phyloP scores from a whole-genome alignment of 2,329 filamentous ascomycete genomes.

The Cercospora zeina region DNA sequence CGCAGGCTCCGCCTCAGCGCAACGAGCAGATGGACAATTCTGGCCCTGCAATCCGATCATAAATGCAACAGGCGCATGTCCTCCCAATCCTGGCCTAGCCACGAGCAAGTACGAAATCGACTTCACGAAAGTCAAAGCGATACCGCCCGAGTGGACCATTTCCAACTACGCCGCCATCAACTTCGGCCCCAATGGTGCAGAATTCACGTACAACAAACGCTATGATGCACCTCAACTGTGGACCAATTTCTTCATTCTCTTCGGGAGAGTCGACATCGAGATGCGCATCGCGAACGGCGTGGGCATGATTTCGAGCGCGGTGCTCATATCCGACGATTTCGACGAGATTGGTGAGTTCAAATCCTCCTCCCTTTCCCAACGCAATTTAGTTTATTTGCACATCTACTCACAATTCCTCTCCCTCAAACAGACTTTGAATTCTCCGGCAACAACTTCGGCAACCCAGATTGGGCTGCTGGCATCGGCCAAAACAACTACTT shows the following conservation, averaged over 20 bases:
- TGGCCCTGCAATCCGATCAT: slow-evolving; percentile 28
- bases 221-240: slow-evolving; percentile 44
- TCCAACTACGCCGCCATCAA: slow-evolving; percentile 43
- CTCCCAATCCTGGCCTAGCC: slow-evolving; percentile 24
- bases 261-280: slow-evolving; percentile 29
- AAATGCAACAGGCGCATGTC: slow-evolving; percentile 27
- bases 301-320: slow-evolving; percentile 22
- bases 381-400: not conserved
- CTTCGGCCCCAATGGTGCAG: slow-evolving; percentile 48
- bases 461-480: not conserved
- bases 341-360: slow-evolving; percentile 48
- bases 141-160: slow-evolving; percentile 31
- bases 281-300: slow-evolving; percentile 19
- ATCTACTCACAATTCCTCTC: not conserved
- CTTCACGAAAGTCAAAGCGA: slow-evolving; percentile 26
- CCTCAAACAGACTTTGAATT: slow-evolving; percentile 50
- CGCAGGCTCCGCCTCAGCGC: slow-evolving; percentile 14
- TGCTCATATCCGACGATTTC: slow-evolving; percentile 39
- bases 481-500: slow-evolving; percentile 56
- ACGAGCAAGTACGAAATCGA: slow-evolving; percentile 27
- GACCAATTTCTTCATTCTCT: slow-evolving; percentile 44
- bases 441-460: slow-evolving; percentile 36
- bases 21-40: slow-evolving; percentile 25
- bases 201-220: slow-evolving; percentile 53
- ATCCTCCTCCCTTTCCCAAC: not conserved